A percentile compares a stretch with the other conserved stretches of the same genome.
Conservation (phyloP, 2,329 filamentous ascomycete genomes). For the Ceratocystiopsis brevicomis region DNA sequence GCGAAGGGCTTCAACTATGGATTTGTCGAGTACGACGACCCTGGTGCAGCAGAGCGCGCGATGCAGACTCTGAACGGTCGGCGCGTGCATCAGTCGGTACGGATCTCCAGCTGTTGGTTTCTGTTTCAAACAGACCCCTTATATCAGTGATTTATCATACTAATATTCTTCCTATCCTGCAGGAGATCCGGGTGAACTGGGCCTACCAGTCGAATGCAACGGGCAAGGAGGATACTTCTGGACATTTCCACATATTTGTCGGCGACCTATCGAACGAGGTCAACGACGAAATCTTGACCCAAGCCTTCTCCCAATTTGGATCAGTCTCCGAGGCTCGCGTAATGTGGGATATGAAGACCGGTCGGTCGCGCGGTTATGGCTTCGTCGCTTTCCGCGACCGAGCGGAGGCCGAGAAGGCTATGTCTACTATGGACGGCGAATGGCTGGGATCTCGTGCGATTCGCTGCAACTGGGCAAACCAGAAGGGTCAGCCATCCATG, state of each 20-base stretch:
- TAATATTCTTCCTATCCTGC: constrained; percentile 2
- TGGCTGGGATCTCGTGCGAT: constrained; percentile 97
- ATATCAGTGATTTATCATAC: neutral
- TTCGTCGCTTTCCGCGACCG: constrained; percentile 96
- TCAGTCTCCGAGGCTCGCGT: constrained; percentile 93
- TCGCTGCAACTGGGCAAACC: constrained; percentile 99
- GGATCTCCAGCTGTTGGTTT: constrained; percentile 12
- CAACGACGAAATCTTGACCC: constrained; percentile 83
- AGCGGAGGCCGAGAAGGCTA: constrained; percentile 79
- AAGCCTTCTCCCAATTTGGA: constrained; percentile 92
- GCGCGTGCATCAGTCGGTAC: constrained; percentile 83
- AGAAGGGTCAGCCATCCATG: constrained; percentile 98
- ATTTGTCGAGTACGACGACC: constrained; percentile 97
- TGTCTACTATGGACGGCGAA: constrained; percentile 97
- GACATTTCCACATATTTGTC: constrained; percentile 98
- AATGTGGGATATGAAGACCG: constrained; percentile 99
- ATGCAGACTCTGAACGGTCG: constrained; percentile 95
- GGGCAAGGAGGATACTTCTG: constrained; percentile 93
- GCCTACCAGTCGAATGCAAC: constrained; percentile 91
- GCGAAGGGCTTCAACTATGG: constrained; percentile 97
- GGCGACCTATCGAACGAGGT: constrained; percentile 96
- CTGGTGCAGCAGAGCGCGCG: constrained; percentile 83
- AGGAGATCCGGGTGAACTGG: constrained; percentile 99
- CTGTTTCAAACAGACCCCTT: too few relatives aligned
- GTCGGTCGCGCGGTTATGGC: constrained; percentile 87